phyloP scores from a whole-genome alignment of 352 stramenopile species.

The Globisporangium viniferum region DNA sequence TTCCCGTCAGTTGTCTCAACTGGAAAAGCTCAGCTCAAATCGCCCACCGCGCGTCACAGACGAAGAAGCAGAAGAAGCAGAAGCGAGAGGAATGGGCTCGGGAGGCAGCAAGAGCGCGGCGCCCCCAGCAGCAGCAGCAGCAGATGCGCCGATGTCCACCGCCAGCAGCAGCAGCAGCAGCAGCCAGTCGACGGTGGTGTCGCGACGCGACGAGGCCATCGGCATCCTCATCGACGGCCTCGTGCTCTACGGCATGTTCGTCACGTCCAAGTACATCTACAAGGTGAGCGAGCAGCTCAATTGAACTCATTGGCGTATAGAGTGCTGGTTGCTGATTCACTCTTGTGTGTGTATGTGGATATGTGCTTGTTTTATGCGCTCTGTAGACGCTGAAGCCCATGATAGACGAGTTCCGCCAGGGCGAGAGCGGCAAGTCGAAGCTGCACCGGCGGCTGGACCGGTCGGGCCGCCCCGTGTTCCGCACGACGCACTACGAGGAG shows the following conservation, averaged over 20 bases:
- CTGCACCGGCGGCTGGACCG: constrained; percentile 69
- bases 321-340: neutral
- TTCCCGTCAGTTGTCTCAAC: neutral
- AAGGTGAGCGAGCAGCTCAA: constrained; percentile 34
- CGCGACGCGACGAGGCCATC: constrained; percentile 49
- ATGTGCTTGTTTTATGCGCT: neutral
- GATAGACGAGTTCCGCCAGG: constrained; percentile 76
- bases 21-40: neutral
- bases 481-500: constrained; percentile 86
- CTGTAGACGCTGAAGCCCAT: constrained; percentile 71
- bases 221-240: constrained; percentile 74
- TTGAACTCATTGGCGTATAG: neutral
- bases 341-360: neutral
- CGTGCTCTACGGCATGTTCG: constrained; percentile 82
- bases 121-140: neutral
- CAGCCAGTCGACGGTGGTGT: constrained; percentile 27
- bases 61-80: neutral
- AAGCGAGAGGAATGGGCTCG: constrained; percentile 38
- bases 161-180: constrained; percentile 18
- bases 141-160: constrained; percentile 1
- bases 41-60: neutral
- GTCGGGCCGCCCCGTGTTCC: constrained; percentile 63
- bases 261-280: constrained; percentile 81
- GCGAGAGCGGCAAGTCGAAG: constrained; percentile 59
- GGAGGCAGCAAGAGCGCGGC: constrained; percentile 52